These are phyloP conservation scores for Limonium bicolor DNA, from an alignment of 148 eudicot species.

Conservation along the genomic window DNA sequence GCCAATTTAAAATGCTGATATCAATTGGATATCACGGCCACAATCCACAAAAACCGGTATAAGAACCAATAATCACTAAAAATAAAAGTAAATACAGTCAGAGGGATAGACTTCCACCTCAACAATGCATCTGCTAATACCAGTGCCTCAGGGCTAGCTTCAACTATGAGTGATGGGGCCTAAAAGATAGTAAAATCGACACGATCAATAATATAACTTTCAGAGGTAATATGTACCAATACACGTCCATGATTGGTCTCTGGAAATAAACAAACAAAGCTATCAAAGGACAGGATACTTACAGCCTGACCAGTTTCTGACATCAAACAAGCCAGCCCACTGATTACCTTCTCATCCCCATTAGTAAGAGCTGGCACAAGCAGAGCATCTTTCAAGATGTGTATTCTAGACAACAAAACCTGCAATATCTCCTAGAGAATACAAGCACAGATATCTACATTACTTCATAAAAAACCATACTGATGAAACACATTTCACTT, in stretches of 20 bases:
- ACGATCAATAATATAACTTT: conserved; percentile 2
- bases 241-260: too few species aligned
- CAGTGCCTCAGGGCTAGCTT: conserved; percentile 76
- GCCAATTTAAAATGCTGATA: too few species aligned
- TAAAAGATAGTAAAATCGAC: conserved; percentile 12
- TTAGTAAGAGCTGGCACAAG: conserved; percentile 73
- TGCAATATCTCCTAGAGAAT: conserved; percentile 94
- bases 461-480: too few species aligned
- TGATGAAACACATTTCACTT: too few species aligned
- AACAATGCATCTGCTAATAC: conserved; percentile 62
- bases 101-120: conserved; percentile 33
- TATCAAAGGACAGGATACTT: conserved; percentile 22
- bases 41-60: too few species aligned
- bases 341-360: conserved; percentile 68
- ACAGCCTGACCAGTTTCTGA: conserved; percentile 99
- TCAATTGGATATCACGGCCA: too few species aligned
- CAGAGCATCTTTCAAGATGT: conserved; percentile 71
- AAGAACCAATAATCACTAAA: too few species aligned
- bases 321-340: conserved; percentile 88
- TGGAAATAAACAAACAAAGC: background rate
- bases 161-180: conserved; percentile 77
- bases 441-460: too few species aligned
- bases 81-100: background rate
- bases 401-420: conserved; percentile 59
- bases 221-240: too few species aligned